Evolutionary conservation across 2,329 filamentous ascomycete species (phyloP), one percentile per base, ranked within the genome.

Genomic region (Diaporthe capsici): DNA sequence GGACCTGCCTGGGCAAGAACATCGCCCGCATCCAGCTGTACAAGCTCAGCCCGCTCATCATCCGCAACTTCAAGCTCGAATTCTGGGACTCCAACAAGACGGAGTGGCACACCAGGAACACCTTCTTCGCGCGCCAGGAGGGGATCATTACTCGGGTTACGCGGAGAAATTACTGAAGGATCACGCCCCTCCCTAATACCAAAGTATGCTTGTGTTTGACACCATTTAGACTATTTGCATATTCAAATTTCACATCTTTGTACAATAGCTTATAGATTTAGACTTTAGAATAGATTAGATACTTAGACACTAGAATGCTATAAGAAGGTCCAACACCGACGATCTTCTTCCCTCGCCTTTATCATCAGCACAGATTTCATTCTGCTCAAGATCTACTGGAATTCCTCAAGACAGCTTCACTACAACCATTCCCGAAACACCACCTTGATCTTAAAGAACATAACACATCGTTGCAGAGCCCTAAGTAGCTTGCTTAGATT

Each of bases 21-120:
- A 72, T 72, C 13, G 49, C 70, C 22, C 70, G 51, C 37, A 25
- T 72, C 15, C 51, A 72, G 57, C 28, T 72, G 28, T 63, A 72
- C 53, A 72, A 72, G 22, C 71, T 72, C 42, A 47, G 53, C 28
- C 71, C 71, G 28, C 42, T 49, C 34, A 49, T 72, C 34, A n/a
- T 72, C 22, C 53, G 28, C 31, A 17, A 25, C 25, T 72, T 72
- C 37, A 49, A 63, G 71, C 51, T 72, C 42, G 61, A 49, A 1
- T 67, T 67, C 37, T 67, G 42, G 61, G 61, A 67, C 61, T 2
- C 61, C 9, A 8, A n/a, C 1, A 67, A 51, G 61, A 67, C 42
- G 25, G 44, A 37, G 44, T 67, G 44, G 28, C 44, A 51, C 63
- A 67, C 63, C 28, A 67, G 63, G 13, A 67, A 67, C 28, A 67